Evolutionary conservation across 2,329 filamentous ascomycete genomes (phyloP).

Genomic region (Neofusicoccum umdonicola): DNA sequence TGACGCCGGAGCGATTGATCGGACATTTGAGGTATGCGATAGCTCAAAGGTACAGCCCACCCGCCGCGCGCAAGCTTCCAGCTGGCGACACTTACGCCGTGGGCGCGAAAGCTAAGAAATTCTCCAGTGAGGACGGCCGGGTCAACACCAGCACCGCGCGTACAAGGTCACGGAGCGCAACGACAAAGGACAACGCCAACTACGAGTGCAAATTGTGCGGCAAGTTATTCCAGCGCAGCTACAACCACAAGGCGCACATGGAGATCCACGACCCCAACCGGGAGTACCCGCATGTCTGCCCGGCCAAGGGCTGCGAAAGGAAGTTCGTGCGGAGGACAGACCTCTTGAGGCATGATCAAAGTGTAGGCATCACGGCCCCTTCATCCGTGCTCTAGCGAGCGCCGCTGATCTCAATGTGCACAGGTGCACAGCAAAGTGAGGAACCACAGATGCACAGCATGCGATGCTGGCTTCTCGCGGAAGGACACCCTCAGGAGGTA

Average conservation of each 20-base stretch:
- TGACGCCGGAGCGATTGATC: conserved; percentile 32
- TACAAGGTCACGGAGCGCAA: conserved; percentile 30
- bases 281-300: conserved; percentile 69
- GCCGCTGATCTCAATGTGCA: conserved; percentile 4
- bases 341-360: conserved; percentile 56
- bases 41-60: neutral
- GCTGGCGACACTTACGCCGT: neutral
- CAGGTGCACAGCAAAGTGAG: conserved; percentile 72
- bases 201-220: conserved; percentile 72
- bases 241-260: conserved; percentile 85
- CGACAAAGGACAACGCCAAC: conserved; percentile 67
- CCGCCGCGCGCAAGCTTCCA: neutral
- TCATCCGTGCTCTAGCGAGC: neutral
- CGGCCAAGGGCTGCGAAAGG: conserved; percentile 63
- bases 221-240: conserved; percentile 76
- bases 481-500: conserved; percentile 82
- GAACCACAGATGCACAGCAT: conserved; percentile 69
- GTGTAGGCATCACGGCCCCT: conserved; percentile 41
- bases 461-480: conserved; percentile 68
- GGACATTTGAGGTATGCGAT: neutral
- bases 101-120: neutral
- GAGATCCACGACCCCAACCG: conserved; percentile 76
- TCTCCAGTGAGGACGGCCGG: neutral
- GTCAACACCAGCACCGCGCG: conserved; percentile 13
- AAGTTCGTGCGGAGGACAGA: conserved; percentile 83